These are phyloP conservation scores for Aureobasidium pullulans DNA, from an alignment of 2,329 filamentous ascomycete species.

Conservation along the genomic window DNA sequence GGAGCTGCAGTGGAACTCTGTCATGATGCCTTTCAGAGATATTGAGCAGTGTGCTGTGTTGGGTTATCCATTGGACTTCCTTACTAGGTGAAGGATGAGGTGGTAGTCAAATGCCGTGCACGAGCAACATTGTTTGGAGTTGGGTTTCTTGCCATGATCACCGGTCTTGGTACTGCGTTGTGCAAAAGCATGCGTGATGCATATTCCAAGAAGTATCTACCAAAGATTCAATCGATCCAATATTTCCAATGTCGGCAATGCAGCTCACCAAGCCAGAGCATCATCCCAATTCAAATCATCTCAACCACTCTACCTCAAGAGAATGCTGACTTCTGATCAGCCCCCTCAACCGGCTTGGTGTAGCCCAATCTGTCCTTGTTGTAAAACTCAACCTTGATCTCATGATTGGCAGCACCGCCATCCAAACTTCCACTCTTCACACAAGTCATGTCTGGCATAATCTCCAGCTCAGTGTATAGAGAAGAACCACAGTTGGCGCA, in stretches of 20 bases:
- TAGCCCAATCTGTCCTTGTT: slow-evolving; percentile 43
- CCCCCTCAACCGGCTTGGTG: slow-evolving; percentile 35
- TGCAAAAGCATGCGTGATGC: no score
- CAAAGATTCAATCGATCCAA: neutral
- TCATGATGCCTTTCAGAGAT: slow-evolving; percentile 14
- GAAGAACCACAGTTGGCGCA: slow-evolving; percentile 46
- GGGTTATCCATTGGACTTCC: neutral
- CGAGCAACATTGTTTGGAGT: neutral
- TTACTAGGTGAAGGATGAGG: neutral
- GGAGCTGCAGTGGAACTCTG: slow-evolving; percentile 15
- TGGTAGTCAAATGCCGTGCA: neutral
- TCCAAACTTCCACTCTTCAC: slow-evolving; percentile 49
- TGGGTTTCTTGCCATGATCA: no score
- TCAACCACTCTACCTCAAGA: slow-evolving; percentile 11
- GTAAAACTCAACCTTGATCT: slow-evolving; percentile 47
- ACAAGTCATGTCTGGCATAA: slow-evolving; percentile 44
- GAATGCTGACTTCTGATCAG: slow-evolving; percentile 40
- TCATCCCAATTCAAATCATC: neutral
- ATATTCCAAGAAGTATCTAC: neutral
- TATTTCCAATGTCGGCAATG: neutral
- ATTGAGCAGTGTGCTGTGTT: slow-evolving; percentile 11
- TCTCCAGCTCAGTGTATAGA: slow-evolving; percentile 46
- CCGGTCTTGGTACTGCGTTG: no score
- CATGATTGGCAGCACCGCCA: slow-evolving; percentile 38
- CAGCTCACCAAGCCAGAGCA: neutral